Evolutionary conservation across 2,329 filamentous ascomycete species (phyloP), one percentile per base, ranked within the genome.

Genomic region (Aspergillus glaucus): DNA sequence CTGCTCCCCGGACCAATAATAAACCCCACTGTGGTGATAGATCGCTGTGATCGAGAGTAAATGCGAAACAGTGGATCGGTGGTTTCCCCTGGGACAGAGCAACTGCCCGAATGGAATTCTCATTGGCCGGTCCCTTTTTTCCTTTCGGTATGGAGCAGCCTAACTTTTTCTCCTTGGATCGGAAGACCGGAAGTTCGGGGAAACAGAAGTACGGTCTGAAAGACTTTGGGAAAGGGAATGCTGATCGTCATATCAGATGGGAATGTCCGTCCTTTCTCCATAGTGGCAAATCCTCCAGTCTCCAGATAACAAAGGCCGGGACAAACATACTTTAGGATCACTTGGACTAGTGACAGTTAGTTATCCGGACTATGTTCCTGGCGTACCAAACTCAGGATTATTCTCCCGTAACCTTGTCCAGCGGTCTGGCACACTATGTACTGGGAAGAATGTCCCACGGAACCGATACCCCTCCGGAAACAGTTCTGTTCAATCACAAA

Each of bases 1-100:
- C 10, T 8, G 14, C 17, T 42, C 47, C 50, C 47, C 52, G 52
- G 36, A 6, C 52, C 50, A 54, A 54, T 54, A 30, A 30, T n/a
- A 47, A 32, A 14, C 26, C 26, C 36, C 34, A 28, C 34, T 26
- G 17, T 28, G 24, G 6, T 17, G 36, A 40, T 40, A 22, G 37
- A 40, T 40, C 8, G 37, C 37, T 40, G 37, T 40, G 37, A 40
- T 40, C 37, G 17, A 40, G 37, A 21, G 37, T 30, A 21, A 40
- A 19, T 17, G 10, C 19, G 37, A 40, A 40, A 40, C 37, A 40
- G 37, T 40, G 17, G 34, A 30, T 30, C 10, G 26, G 10, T 30
- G 26, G 26, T 12, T 30, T 12, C 26, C 26, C 26, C 9, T 30
- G 26, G 26, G 9, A 30, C 26, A 12, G 10, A 30, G 26, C 26